Evolutionary conservation across 2,329 filamentous ascomycete species (phyloP), one percentile per base, ranked within the genome.

Genomic region (Phialophora tarda): DNA sequence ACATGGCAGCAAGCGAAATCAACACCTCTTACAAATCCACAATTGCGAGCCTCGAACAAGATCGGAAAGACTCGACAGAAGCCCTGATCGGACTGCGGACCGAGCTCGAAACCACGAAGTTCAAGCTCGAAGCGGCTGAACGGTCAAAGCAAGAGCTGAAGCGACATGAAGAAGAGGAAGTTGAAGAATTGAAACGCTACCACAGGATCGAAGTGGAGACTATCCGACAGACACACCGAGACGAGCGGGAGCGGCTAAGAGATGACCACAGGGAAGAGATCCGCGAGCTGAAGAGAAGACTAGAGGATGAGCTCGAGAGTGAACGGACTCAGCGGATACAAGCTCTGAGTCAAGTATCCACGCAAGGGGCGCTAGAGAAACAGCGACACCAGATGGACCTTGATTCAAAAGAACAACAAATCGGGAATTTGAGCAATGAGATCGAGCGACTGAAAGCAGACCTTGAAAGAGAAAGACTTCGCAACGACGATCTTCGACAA

Each of bases 11-110:
- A 67, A 92, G 94, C 72, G 90, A 95, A 69, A 86, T 89, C 0
- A 83, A 96, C 54, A 87, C 89, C 17, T 73, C 91, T 10, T 90
- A 91, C 71, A 96, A 94, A 75, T 85, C 83, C 59, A 86, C 89
- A 84, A 87, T 87, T 50, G 79, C 78, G 53, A 86, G 89, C 66
- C 78, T 89, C 30, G 87, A 90, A 72, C 76, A 78, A 14, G 81
- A 82, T 44, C 80, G 82, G 54, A 78, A 81, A 26, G 79, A 85
- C 58, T 75, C 88, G 17, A 81, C 80, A 12, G 80, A 84, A 58
- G 74, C 73, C 62, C 88, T 88, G 68, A 78, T 83, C 21, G 79
- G 78, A 7, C 76, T 94, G 5, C 86, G 89, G 56, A 82, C 83
- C n/a, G 90, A 96, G 66, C 78, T 96, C 65, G 87, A 91, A 63